phyloP scores from a whole-genome alignment of 768 basidiomycete species.

The Candolleomyces eurysporus region DNA sequence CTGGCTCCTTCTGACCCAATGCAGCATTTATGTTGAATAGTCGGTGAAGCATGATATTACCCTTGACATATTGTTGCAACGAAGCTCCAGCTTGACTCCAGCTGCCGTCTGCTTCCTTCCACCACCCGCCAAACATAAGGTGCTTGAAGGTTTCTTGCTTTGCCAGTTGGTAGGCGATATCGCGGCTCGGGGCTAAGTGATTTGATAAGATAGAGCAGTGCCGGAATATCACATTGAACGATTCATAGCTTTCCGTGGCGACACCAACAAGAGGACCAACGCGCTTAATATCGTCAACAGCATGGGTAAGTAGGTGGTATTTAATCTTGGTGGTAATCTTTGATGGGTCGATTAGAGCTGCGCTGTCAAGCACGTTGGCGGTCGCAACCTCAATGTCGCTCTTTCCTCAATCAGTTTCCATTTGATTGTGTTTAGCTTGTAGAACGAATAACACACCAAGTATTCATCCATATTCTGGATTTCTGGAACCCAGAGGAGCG shows the following conservation, averaged over 20 bases:
- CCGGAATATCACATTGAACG: conserved; percentile 42
- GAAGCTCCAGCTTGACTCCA: conserved; percentile 7
- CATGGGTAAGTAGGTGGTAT: conserved; percentile 33
- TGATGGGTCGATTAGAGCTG: conserved; percentile 29
- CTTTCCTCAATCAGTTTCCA: not conserved
- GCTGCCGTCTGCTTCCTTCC: conserved; percentile 10
- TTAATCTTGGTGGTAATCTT: conserved; percentile 34
- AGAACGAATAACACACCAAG: conserved; percentile 16
- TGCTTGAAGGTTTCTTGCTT: conserved; percentile 29
- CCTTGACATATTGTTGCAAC: not conserved
- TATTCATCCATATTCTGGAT: conserved; percentile 36
- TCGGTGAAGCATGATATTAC: not conserved
- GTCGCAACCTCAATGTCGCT: conserved; percentile 24
- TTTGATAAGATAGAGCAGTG: conserved; percentile 39
- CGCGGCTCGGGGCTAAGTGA: conserved; percentile 41
- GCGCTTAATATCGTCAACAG: conserved; percentile 29
- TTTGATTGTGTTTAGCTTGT: conserved; percentile 8
- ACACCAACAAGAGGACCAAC: conserved; percentile 36
- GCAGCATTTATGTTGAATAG: not conserved
- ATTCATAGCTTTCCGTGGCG: conserved; percentile 36
- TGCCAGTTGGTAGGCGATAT: conserved; percentile 33
- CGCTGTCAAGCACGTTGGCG: conserved; percentile 36
- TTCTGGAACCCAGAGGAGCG: conserved; percentile 39
- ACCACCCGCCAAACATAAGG: conserved; percentile 27
- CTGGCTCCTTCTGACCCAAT: not conserved